phyloP scores from a whole-genome alignment of 148 eudicot genomes.

The Gaultheria prostrata region DNA sequence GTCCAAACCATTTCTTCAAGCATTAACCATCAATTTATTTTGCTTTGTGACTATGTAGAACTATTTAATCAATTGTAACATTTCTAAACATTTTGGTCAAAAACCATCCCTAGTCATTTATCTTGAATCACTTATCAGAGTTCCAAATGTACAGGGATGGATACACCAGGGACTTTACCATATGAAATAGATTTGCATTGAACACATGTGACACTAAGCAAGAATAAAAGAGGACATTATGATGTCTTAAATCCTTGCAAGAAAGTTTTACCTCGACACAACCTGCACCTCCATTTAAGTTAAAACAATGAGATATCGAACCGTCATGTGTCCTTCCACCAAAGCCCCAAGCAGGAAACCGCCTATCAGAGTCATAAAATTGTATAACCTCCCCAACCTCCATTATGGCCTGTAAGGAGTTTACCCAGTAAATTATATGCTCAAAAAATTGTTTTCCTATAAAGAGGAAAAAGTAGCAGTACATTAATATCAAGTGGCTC shows the following conservation, averaged over 20 bases:
- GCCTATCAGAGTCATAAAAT: conserved; percentile 80
- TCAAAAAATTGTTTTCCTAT: not conserved
- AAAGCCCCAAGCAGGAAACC: conserved; percentile 93
- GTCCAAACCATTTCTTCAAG: not conserved
- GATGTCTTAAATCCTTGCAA: not conserved
- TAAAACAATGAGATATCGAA: conserved; percentile 76
- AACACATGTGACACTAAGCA: not conserved
- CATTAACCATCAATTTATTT: not conserved
- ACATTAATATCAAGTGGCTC: not conserved
- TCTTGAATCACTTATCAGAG: not conserved
- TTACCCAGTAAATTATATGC: not conserved
- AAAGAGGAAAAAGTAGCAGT: not conserved
- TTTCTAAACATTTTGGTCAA: not conserved
- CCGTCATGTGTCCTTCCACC: conserved; percentile 58
- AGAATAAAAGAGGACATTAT: not conserved
- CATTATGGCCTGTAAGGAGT: conserved; percentile 66
- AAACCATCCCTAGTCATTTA: not conserved
- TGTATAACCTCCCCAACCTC: conserved; percentile 87
- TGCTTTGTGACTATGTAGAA: not conserved
- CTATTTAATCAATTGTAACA: no score
- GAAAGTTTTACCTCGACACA: conserved; percentile 35
- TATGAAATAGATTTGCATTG: not conserved
- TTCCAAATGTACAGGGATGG: not conserved
- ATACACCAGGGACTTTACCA: not conserved
- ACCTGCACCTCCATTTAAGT: conserved; percentile 56